A percentile compares a stretch with the other conserved stretches of the same genome.
These are phyloP conservation scores for Neonectria hederae DNA, from an alignment of 2,329 filamentous ascomycete genomes.

Conservation along the genomic window DNA sequence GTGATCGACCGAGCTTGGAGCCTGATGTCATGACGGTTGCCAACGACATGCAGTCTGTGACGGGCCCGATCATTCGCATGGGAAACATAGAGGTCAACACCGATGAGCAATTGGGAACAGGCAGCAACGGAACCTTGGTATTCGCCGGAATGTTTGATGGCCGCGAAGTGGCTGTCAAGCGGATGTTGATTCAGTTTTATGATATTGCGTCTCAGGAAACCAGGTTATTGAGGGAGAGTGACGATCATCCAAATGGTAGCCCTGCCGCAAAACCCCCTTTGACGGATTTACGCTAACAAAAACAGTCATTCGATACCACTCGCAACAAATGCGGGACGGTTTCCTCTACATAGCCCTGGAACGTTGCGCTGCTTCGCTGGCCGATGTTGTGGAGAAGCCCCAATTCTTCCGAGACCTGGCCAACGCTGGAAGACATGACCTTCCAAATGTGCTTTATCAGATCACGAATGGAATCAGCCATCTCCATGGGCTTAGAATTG, in stretches of 20 bases:
- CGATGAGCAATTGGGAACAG: slow-evolving; percentile 73
- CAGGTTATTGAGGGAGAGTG: slow-evolving; percentile 87
- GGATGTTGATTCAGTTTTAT: slow-evolving; percentile 95
- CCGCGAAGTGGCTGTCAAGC: slow-evolving; percentile 92
- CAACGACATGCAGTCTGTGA: slow-evolving; percentile 68
- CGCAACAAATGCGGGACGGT: slow-evolving; percentile 85
- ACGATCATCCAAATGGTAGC: slow-evolving; percentile 87
- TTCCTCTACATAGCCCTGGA: slow-evolving; percentile 98
- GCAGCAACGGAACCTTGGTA: slow-evolving; percentile 96
- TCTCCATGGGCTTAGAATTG: slow-evolving; percentile 90
- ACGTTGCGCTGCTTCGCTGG: slow-evolving; percentile 90
- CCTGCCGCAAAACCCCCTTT: too few species aligned
- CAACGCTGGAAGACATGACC: slow-evolving; percentile 75
- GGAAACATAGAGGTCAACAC: slow-evolving; percentile 72
- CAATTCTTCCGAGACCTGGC: slow-evolving; percentile 74
- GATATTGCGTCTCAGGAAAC: slow-evolving; percentile 96
- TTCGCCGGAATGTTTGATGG: slow-evolving; percentile 96
- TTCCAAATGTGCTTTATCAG: slow-evolving; percentile 84
- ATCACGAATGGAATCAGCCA: slow-evolving; percentile 90
- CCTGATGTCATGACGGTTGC: slow-evolving; percentile 69
- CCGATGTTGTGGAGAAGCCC: slow-evolving; percentile 86
- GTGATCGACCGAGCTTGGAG: slow-evolving; percentile 63
- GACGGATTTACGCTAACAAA: slow-evolving; percentile 25
- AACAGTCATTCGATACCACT: slow-evolving; percentile 91
- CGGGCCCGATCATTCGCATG: slow-evolving; percentile 67